Evolutionary conservation across 495 filamentous ascomycete species (phyloP), one percentile per base, ranked within the genome.

Genomic region (Venustampulla echinocandica): DNA sequence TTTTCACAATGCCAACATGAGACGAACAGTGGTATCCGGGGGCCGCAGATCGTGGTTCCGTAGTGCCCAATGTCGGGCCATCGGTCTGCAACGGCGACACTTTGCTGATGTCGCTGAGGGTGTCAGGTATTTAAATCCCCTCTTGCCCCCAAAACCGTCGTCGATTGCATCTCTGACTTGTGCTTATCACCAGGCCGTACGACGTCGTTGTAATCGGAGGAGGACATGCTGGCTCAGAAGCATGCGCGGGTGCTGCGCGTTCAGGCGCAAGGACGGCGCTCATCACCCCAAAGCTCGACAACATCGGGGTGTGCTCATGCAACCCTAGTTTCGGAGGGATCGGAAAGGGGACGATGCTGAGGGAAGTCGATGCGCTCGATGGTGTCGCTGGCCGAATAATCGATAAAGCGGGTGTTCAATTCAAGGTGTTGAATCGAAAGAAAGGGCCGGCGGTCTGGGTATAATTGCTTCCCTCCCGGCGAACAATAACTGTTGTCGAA

Each of bases 281-380:
- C 45, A 73, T 98, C 28, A 98, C 92, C 3, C 90, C 86, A 39
- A 84, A 80, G 46, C 59, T 89, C 44, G 80, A 87, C 41, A 95
- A 95, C 57, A 82, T 98, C 21, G 92, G 92, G 27, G 84, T 90
- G 17, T 97, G 93, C 66, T 96, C 90, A 42, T 98, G 92, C 70
- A 98, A 98, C 64, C 92, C 92, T 21, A 92, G 85, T 47, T 94
- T 98, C 61, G 92, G 92, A 37, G 92, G 92, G 24, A 98, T 98
- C 55, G 92, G 92, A n/a, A 98, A 98, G 64, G 92, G 92, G 9
- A 96, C 85, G 13, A 97, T 98, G 74, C 69, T 98, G 25, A 81
- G 90, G 2, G 92, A 98, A 63, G 81, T 98, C 22, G 92, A 98
- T 67, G 93, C 92, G 0, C 75, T 98, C 55, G 92, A 98, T 61